Evolutionary conservation across 352 stramenopile genomes (phyloP).

Genomic region (Phytophthora colocasiae): DNA sequence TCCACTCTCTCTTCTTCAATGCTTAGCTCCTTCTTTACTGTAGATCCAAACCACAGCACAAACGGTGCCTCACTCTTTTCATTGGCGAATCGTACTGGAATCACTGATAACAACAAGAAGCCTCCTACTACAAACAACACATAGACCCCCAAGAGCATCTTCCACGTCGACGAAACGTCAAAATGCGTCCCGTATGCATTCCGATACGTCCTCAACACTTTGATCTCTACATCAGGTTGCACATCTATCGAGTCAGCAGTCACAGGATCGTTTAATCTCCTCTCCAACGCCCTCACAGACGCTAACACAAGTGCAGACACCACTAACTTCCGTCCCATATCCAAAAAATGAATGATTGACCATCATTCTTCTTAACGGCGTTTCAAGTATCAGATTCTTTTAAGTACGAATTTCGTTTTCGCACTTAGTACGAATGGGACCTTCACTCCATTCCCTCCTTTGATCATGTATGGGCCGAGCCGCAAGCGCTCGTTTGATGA

Average conservation of each 20-base stretch:
- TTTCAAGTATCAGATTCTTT: conserved; percentile 6
- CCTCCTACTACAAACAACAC: conserved; percentile 34
- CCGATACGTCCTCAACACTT: conserved; percentile 51
- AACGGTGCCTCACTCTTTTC: conserved; percentile 39
- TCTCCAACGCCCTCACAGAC: background rate
- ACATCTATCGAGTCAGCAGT: background rate
- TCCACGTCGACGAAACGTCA: conserved; percentile 51
- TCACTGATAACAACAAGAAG: conserved; percentile 50
- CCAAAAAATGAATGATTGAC: no score
- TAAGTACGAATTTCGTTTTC: background rate
- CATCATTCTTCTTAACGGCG: background rate
- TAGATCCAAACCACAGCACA: conserved; percentile 39
- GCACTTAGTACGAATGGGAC: background rate
- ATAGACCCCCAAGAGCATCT: conserved; percentile 47
- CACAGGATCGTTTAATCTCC: background rate
- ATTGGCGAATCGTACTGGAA: conserved; percentile 43
- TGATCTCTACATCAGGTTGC: conserved; percentile 5
- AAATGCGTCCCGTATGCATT: conserved; percentile 73
- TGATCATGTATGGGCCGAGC: conserved; percentile 41
- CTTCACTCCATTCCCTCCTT: background rate
- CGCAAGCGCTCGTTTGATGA: conserved; percentile 77
- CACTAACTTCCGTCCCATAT: background rate
- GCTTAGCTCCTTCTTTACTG: conserved; percentile 7
- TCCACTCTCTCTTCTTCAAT: conserved; percentile 9
- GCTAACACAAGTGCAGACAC: background rate